Evolutionary conservation across 176 grass and related monocot species (phyloP).

Genomic region (Zoysia japonica): DNA sequence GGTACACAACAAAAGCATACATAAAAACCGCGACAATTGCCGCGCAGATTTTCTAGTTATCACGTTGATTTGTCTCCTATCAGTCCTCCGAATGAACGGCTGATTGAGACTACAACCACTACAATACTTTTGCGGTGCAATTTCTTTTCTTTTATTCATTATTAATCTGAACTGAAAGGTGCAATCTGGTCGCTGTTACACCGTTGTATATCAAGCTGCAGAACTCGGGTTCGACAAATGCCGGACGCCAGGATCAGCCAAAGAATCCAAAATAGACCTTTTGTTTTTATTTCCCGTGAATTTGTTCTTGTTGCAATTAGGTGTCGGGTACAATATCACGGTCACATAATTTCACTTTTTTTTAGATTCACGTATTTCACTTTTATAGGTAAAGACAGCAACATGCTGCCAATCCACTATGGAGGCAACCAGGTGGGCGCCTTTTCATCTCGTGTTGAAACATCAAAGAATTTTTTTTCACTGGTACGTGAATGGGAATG

Average conservation of each 20-base stretch:
- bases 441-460: not conserved
- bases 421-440: not conserved
- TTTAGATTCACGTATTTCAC: no score
- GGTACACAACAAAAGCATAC: no score
- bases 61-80: not conserved
- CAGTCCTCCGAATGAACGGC: not conserved
- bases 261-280: constrained; percentile 3
- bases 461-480: not conserved
- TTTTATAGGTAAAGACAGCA: constrained; percentile 28
- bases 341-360: not conserved
- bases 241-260: not conserved
- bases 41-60: no score
- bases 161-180: not conserved
- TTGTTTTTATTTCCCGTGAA: not conserved
- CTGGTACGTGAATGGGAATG: not conserved
- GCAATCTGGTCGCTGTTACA: not conserved
- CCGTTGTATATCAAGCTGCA: not conserved
- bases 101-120: not conserved
- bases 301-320: constrained; percentile 17
- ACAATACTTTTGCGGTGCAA: not conserved
- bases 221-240: constrained; percentile 16
- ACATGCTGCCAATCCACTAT: constrained; percentile 27
- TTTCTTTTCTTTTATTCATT: not conserved
- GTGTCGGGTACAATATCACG: not conserved
- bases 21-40: no score